These are phyloP conservation scores for Pichia sp. DNA, from an alignment of 1,139 yeast species.

Conservation along the genomic window DNA sequence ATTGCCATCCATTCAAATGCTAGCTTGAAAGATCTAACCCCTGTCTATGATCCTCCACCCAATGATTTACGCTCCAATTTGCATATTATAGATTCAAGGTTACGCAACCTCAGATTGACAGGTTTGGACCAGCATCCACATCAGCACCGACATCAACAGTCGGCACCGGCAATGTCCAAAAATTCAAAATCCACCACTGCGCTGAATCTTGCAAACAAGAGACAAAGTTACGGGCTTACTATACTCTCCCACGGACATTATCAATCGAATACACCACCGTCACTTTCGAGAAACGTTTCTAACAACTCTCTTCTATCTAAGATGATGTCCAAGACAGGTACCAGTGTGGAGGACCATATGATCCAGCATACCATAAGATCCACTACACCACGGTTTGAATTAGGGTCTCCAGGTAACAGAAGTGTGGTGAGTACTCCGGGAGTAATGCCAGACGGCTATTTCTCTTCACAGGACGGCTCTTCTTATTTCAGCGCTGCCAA, in stretches of 20 bases:
- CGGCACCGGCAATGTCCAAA: background rate
- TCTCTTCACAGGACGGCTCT: background rate
- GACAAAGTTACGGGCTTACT: background rate
- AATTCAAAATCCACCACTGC: conserved; percentile 6
- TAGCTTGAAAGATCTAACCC: conserved; percentile 50
- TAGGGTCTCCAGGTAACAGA: conserved; percentile 11
- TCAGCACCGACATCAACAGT: background rate
- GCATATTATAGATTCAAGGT: conserved; percentile 29
- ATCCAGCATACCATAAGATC: background rate
- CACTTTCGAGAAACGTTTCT: conserved; percentile 26
- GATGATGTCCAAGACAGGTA: background rate
- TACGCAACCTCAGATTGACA: conserved; percentile 23
- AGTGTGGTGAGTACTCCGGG: conserved; percentile 13
- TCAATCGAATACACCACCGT: conserved; percentile 27
- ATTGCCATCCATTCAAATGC: conserved; percentile 60
- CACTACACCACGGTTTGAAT: conserved; percentile 4
- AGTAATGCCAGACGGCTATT: background rate
- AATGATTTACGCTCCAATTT: conserved; percentile 33
- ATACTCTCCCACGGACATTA: background rate
- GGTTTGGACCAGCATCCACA: conserved; percentile 4
- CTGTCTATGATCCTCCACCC: conserved; percentile 56
- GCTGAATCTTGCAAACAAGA: background rate
- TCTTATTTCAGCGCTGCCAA: background rate
- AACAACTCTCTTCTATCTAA: conserved; percentile 9
- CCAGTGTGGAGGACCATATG: background rate